phyloP scores from a whole-genome alignment of 768 basidiomycete species.

The Rhodotorula paludigena region DNA sequence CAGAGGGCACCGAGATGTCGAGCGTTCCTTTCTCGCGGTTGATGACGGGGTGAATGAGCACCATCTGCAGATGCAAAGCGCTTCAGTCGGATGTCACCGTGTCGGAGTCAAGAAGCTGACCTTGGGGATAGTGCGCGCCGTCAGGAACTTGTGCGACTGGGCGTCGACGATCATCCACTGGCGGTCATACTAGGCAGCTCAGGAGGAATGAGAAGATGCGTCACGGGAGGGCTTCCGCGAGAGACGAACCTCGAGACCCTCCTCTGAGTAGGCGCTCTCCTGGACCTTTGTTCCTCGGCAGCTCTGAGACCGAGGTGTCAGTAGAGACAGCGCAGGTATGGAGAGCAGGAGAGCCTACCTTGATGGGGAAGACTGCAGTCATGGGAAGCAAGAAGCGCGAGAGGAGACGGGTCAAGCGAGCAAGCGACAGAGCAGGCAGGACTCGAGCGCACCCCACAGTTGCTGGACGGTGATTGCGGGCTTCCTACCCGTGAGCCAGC shows the following conservation, averaged over 20 bases:
- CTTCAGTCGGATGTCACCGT: rapidly evolving
- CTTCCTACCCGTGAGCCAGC: not conserved
- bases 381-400: too few relatives aligned
- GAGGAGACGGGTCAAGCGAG: not conserved
- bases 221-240: too few relatives aligned
- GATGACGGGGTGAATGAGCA: constrained; percentile 31
- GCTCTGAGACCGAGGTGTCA: constrained; percentile 5
- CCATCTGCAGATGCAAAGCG: constrained; percentile 13
- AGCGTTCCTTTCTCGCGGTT: constrained; percentile 10
- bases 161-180: constrained; percentile 40
- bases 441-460: constrained; percentile 18
- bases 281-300: constrained; percentile 8
- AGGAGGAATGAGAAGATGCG: too few relatives aligned
- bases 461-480: not conserved
- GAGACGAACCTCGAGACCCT: constrained; percentile 18
- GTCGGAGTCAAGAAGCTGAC: not conserved
- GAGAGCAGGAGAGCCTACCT: not conserved
- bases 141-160: constrained; percentile 29
- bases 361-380: constrained; percentile 29
- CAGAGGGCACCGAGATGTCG: constrained; percentile 25
- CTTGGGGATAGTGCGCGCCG: constrained; percentile 31
- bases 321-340: not conserved
- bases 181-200: constrained; percentile 20
- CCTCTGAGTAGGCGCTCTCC: constrained; percentile 7
- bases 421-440: not conserved